Percentiles rank a stretch among this genome's conserved stretches.
Conservation (phyloP, 495 filamentous ascomycete genomes). For the Penicillium ucsense region DNA sequence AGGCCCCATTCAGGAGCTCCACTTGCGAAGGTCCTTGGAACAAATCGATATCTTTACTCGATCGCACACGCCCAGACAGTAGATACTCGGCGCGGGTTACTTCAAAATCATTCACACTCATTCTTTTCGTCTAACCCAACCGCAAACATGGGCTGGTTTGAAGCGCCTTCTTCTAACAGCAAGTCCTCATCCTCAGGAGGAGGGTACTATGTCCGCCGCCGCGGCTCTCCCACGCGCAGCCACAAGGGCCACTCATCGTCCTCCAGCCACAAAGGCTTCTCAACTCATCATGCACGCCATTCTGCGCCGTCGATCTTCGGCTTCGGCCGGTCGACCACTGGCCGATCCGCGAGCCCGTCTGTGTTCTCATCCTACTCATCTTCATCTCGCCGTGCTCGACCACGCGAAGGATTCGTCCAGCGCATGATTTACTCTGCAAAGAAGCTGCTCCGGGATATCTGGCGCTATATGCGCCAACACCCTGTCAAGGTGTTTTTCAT, state of each 20-base stretch:
- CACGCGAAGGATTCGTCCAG: constrained; percentile 65
- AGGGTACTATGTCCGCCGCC: constrained; percentile 20
- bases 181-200: constrained; percentile 12
- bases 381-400: constrained; percentile 48
- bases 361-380: constrained; percentile 49
- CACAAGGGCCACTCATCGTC: constrained; percentile 17
- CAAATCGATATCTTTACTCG: too few species aligned
- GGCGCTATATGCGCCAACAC: constrained; percentile 64
- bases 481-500: constrained; percentile 78
- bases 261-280: constrained; percentile 12
- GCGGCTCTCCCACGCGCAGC: constrained; percentile 24
- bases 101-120: background rate
- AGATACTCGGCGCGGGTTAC: background rate
- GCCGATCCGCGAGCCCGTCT: constrained; percentile 34
- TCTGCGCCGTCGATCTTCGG: constrained; percentile 45
- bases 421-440: constrained; percentile 61
- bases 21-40: background rate
- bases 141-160: constrained; percentile 41
- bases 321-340: constrained; percentile 29
- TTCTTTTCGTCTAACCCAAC: background rate
- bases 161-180: constrained; percentile 21
- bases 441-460: constrained; percentile 62
- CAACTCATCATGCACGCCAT: constrained; percentile 28
- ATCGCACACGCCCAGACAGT: too few species aligned
- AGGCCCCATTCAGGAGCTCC: background rate